Conservation (phyloP, 2,329 filamentous ascomycete genomes). For the Tolypocladium endophyticum region DNA sequence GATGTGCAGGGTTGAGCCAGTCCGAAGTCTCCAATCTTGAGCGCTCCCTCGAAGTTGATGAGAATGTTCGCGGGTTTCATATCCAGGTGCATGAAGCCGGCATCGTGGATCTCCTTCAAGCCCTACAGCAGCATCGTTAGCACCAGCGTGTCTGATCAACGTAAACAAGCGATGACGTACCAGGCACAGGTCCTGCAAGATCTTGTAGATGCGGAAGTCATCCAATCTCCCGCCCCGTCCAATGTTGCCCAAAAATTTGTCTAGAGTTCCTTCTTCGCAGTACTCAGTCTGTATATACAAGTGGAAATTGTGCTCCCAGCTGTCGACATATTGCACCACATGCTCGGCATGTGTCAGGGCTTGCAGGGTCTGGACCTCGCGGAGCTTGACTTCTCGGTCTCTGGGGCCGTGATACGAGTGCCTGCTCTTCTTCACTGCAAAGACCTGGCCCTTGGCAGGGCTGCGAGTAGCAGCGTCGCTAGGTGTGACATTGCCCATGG, state of each 20-base stretch:
- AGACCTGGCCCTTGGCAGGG: conserved; percentile 51
- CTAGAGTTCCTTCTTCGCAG: conserved; percentile 87
- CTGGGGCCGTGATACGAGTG: conserved; percentile 66
- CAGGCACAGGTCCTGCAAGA: conserved; percentile 73
- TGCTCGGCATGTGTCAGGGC: conserved; percentile 74
- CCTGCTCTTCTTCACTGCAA: conserved; percentile 89
- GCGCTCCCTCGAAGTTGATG: conserved; percentile 67
- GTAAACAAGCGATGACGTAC: conserved; percentile 39
- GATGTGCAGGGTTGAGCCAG: conserved; percentile 73
- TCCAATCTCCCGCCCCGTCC: conserved; percentile 81
- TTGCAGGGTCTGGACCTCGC: conserved; percentile 72
- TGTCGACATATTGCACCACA: conserved; percentile 71
- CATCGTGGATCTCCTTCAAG: conserved; percentile 79
- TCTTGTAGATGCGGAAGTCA: conserved; percentile 98
- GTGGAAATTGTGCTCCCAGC: conserved; percentile 77
- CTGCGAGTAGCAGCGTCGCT: conserved; percentile 37
- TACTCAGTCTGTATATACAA: conserved; percentile 97
- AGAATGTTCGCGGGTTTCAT: conserved; percentile 79
- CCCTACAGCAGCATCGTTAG: conserved; percentile 44
- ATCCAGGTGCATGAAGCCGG: conserved; percentile 76
- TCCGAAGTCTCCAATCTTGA: conserved; percentile 83
- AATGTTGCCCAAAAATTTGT: conserved; percentile 72
- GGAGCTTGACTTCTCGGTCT: conserved; percentile 74
- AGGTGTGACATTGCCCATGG: conserved; percentile 34
- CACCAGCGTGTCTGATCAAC: background rate